Evolutionary conservation across 2,329 filamentous ascomycete genomes (phyloP), one percentile per base, ranked within the genome.

Genomic region (Aspergillus versicolor): DNA sequence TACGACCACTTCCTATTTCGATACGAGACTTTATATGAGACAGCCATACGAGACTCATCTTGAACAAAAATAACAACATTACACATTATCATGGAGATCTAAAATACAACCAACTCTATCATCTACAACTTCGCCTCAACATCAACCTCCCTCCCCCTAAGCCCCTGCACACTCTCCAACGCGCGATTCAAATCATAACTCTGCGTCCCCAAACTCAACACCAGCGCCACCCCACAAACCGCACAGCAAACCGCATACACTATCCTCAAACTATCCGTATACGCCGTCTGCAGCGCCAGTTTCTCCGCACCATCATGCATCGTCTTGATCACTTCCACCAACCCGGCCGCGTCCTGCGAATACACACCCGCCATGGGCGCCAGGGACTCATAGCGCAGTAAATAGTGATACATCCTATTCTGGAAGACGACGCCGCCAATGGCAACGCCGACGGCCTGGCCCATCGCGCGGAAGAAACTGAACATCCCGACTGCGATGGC

Each of bases 391-490:
- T 54, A 50, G 6, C 7, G 4, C 6, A 56, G 42, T 0, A 56
- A 37, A 22, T 56, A 52, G 12, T 41, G 41, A 15, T 34, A 56
- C 54, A 56, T 56, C 5, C 34, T 34, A 19, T 56, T 56, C 44
- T 57, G 55, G 38, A 57, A 57, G 0, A 57, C 49, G 1, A 57
- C 55, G 3, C 49, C 49, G 3, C 49, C 55, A 40, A 57, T 57
- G 2, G 55, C 50, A 7, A 57, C 55, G 13, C 50, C 55, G 4
- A 53, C 21, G 13, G 50, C 49, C 13, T 57, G 50, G 3, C 55
- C 55, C 38, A 57, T 44, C 5, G 55, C 49, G 38, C 55, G 55
- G 38, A 57, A 53, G 45, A 57, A 57, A 12, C 44, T 49, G 49
- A 49, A 53, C 55, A 53, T 57, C 0, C 37, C 55, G 15, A 52